Evolutionary conservation across 2,329 filamentous ascomycete species (phyloP).

Genomic region (Trichoderma gracile): DNA sequence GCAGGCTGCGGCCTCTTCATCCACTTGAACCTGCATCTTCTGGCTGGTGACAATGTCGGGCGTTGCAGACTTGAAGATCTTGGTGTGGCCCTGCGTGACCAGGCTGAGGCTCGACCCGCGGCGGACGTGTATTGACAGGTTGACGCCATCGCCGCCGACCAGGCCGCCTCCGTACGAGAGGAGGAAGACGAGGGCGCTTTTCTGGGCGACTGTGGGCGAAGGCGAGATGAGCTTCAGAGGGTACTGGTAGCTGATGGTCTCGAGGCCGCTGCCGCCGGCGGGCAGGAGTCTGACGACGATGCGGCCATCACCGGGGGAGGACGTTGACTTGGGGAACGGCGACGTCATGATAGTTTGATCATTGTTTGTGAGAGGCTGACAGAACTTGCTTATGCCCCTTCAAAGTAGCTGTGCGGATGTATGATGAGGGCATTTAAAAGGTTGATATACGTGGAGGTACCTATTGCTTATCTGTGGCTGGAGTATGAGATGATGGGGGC

Average conservation of each 20-base stretch:
- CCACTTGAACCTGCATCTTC: constrained; percentile 53
- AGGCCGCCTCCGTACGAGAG: constrained; percentile 94
- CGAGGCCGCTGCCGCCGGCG: constrained; percentile 68
- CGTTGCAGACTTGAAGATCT: constrained; percentile 81
- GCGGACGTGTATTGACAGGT: constrained; percentile 68
- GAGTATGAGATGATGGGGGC: neutral
- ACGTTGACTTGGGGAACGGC: constrained; percentile 74
- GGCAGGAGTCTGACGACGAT: constrained; percentile 75
- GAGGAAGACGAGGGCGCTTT: constrained; percentile 79
- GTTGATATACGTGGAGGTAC: neutral
- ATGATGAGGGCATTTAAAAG: neutral
- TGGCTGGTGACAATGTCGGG: constrained; percentile 59
- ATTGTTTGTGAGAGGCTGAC: constrained; percentile 16
- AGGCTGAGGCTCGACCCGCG: constrained; percentile 65
- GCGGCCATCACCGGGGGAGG: constrained; percentile 73
- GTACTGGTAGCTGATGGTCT: constrained; percentile 83
- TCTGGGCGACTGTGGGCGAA: constrained; percentile 61
- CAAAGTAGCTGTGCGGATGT: neutral
- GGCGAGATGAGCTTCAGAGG: constrained; percentile 92
- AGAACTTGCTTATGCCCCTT: neutral
- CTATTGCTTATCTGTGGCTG: constrained; percentile 1
- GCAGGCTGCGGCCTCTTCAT: constrained; percentile 56
- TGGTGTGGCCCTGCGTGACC: constrained; percentile 80
- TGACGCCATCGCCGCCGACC: constrained; percentile 81
- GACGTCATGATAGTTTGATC: constrained; percentile 40